phyloP scores from a whole-genome alignment of 2,329 filamentous ascomycete genomes.

The Parascedosporium putredinis region DNA sequence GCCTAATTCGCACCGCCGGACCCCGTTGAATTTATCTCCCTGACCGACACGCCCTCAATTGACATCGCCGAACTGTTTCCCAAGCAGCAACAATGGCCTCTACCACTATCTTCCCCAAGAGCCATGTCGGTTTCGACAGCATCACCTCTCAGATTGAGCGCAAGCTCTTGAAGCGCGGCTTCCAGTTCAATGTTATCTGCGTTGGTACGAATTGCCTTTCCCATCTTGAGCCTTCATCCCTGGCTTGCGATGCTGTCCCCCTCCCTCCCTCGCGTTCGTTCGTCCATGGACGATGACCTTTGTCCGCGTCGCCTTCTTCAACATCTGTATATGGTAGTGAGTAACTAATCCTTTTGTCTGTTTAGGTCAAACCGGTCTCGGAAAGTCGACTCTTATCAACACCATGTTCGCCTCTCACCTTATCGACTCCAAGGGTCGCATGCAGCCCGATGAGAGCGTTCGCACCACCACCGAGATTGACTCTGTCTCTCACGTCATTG shows the following conservation, averaged over 20 bases:
- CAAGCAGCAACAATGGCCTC: constrained; percentile 52
- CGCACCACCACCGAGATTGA: constrained; percentile 97
- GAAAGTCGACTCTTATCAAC: constrained; percentile 99
- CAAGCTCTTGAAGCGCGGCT: constrained; percentile 98
- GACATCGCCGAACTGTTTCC: neutral
- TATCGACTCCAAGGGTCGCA: constrained; percentile 95
- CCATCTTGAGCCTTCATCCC: neutral
- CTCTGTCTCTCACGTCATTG: constrained; percentile 94
- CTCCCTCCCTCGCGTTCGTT: too few species aligned
- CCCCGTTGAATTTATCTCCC: neutral
- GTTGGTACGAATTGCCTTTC: constrained; percentile 74
- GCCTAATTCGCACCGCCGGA: neutral
- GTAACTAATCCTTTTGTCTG: neutral
- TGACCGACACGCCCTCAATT: neutral
- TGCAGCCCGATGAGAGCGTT: constrained; percentile 84
- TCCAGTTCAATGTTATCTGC: constrained; percentile 99
- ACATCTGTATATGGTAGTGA: neutral
- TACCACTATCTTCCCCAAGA: constrained; percentile 74
- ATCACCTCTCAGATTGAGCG: constrained; percentile 99
- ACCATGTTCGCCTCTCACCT: constrained; percentile 99
- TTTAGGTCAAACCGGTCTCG: constrained; percentile 90
- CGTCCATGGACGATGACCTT: too few species aligned
- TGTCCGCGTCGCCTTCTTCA: too few species aligned
- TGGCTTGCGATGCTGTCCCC: neutral
- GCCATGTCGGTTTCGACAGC: constrained; percentile 99